Evolutionary conservation across 768 basidiomycete species (phyloP).

Genomic region (Mrakia hoshinonis): DNA sequence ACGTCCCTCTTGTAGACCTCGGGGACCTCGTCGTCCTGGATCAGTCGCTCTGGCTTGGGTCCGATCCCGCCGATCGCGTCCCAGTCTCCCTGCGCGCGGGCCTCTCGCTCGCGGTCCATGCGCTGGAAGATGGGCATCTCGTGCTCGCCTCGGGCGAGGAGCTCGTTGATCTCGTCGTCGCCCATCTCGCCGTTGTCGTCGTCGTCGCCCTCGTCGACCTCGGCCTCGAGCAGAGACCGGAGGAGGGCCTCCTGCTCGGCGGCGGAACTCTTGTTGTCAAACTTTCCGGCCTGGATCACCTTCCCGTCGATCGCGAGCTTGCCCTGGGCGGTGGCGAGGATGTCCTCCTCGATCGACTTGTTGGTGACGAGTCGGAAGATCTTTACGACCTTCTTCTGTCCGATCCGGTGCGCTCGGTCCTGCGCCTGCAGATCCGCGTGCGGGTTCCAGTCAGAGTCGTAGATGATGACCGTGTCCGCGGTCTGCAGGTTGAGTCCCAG

Average conservation of each 20-base stretch:
- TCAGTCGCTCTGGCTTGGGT: conserved; percentile 64
- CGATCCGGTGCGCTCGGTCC: conserved; percentile 97
- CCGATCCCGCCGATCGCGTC: conserved; percentile 62
- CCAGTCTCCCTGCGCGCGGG: conserved; percentile 58
- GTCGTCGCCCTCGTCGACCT: conserved; percentile 41
- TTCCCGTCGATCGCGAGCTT: conserved; percentile 99
- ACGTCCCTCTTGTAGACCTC: conserved; percentile 56
- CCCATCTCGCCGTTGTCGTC: conserved; percentile 67
- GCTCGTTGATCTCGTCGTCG: conserved; percentile 86
- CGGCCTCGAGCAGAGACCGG: conserved; percentile 59
- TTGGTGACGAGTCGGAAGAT: conserved; percentile 96
- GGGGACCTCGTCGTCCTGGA: conserved; percentile 81
- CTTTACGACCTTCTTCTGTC: conserved; percentile 94
- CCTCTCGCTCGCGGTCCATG: conserved; percentile 73
- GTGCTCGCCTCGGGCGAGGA: conserved; percentile 74
- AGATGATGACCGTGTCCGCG: conserved; percentile 88
- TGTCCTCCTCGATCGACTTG: conserved; percentile 96
- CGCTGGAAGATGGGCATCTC: conserved; percentile 67
- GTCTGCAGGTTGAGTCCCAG: conserved; percentile 90
- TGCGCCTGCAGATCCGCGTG: conserved; percentile 99
- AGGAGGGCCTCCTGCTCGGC: conserved; percentile 95
- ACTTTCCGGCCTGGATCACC: conserved; percentile 96
- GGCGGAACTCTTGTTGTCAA: conserved; percentile 96
- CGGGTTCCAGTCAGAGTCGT: conserved; percentile 66
- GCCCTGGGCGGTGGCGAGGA: conserved; percentile 82